phyloP scores from a whole-genome alignment of 2,329 filamentous ascomycete genomes.

The Fusarium mangiferae region DNA sequence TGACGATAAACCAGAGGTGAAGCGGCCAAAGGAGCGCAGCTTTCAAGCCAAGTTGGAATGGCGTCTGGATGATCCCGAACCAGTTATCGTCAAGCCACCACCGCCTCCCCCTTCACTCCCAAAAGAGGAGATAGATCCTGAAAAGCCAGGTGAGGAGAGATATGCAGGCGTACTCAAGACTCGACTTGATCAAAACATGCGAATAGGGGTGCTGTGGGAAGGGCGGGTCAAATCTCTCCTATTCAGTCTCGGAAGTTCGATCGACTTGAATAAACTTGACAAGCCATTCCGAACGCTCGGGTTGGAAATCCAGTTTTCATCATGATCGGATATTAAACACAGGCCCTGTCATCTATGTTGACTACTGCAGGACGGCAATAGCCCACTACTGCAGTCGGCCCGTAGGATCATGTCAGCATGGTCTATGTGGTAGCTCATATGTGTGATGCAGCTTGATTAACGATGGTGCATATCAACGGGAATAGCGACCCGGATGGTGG shows the following conservation, averaged over 20 bases:
- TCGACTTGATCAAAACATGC: constrained; percentile 86
- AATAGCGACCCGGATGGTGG: constrained; percentile 8
- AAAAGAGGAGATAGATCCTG: constrained; percentile 23
- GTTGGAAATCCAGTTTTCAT: constrained; percentile 85
- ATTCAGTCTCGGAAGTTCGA: constrained; percentile 87
- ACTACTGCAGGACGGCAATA: constrained; percentile 3
- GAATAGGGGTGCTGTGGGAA: constrained; percentile 90
- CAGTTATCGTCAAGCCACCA: constrained; percentile 15
- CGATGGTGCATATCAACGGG: constrained; percentile 3
- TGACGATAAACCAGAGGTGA: constrained; percentile 21
- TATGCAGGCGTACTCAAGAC: constrained; percentile 91
- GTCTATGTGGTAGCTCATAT: constrained; percentile 6
- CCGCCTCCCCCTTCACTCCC: constrained; percentile 1
- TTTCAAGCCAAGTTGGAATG: constrained; percentile 65
- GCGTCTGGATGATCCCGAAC: constrained; percentile 55
- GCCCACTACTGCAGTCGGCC: constrained; percentile 11
- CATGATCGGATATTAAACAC: constrained; percentile 57
- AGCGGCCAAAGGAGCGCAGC: constrained; percentile 53
- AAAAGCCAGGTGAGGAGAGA: constrained; percentile 64
- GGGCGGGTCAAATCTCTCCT: constrained; percentile 91
- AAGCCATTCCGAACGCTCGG: constrained; percentile 82
- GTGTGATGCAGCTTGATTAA: constrained; percentile 13
- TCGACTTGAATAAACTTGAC: constrained; percentile 81
- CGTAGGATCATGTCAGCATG: constrained; percentile 8
- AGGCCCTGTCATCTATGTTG: background rate